Percentiles rank a stretch among this genome's conserved stretches.
These are phyloP conservation scores for Gracilaria domingensis DNA, from an alignment of 23 red algal genomes.

Conservation along the genomic window DNA sequence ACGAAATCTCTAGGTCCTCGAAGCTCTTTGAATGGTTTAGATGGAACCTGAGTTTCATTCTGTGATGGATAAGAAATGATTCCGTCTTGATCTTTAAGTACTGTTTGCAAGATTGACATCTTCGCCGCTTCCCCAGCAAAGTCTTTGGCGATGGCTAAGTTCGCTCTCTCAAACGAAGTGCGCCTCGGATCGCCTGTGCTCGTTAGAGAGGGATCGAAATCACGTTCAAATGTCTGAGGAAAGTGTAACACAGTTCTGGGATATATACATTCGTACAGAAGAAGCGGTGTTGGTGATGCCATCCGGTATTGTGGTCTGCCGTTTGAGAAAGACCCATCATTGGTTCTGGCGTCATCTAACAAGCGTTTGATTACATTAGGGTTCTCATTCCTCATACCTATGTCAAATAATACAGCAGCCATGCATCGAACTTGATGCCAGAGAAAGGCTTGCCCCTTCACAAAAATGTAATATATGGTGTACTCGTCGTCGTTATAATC, in stretches of 20 bases:
- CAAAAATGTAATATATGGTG: conserved; percentile 69
- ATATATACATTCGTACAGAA: conserved; percentile 87
- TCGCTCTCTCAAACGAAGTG: conserved; percentile 47
- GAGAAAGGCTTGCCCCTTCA: conserved; percentile 95
- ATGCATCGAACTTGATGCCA: conserved; percentile 98
- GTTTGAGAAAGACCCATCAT: conserved; percentile 41
- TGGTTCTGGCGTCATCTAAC: conserved; percentile 53
- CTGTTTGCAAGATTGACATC: conserved; percentile 47
- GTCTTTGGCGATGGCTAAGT: conserved; percentile 33
- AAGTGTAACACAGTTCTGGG: conserved; percentile 61
- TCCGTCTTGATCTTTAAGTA: conserved; percentile 42
- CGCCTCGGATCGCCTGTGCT: not conserved
- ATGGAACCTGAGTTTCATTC: not conserved
- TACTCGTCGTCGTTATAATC: conserved; percentile 22
- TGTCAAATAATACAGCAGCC: conserved; percentile 89
- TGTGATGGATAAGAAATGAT: not conserved
- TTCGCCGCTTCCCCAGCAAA: conserved; percentile 45
- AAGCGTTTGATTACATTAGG: conserved; percentile 64
- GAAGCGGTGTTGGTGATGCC: conserved; percentile 88
- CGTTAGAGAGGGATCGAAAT: not conserved
- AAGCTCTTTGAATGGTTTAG: conserved; percentile 19
- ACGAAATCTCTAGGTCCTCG: conserved; percentile 14
- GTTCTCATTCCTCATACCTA: conserved; percentile 80
- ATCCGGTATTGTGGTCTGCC: conserved; percentile 83
- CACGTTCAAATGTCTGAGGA: conserved; percentile 38